A percentile compares a stretch with the other conserved stretches of the same genome.
phyloP scores from a whole-genome alignment of 257 asterid species.

The Buddleja alternifolia region DNA sequence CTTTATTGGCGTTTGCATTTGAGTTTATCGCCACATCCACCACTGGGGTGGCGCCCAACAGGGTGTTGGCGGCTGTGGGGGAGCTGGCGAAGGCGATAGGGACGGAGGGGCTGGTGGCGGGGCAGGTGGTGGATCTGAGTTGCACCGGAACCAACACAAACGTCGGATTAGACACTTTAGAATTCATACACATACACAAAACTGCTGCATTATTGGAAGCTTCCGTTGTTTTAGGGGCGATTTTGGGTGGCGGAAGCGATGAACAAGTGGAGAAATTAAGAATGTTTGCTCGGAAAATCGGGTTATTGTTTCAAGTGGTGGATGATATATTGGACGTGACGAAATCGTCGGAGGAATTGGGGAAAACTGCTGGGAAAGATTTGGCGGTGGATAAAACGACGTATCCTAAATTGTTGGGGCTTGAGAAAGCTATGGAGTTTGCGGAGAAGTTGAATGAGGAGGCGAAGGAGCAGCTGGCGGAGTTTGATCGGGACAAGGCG shows the following conservation, averaged over 20 bases:
- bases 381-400: conserved; percentile 34
- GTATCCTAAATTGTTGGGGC: conserved; percentile 41
- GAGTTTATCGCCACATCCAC: conserved; percentile 40
- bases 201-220: conserved; percentile 45
- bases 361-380: conserved; percentile 44
- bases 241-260: conserved; percentile 41
- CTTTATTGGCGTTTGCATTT: conserved; percentile 41
- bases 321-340: conserved; percentile 45
- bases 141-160: conserved; percentile 35
- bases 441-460: conserved; percentile 35
- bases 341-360: conserved; percentile 39
- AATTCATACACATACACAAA: conserved; percentile 49
- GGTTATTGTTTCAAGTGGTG: conserved; percentile 45
- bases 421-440: conserved; percentile 34
- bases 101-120: conserved; percentile 49
- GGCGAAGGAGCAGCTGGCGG: conserved; percentile 32
- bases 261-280: conserved; percentile 41
- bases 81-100: conserved; percentile 49
- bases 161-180: conserved; percentile 38
- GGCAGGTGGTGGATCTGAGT: conserved; percentile 43
- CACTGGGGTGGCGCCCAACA: conserved; percentile 24
- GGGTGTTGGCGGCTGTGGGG: conserved; percentile 38
- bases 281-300: conserved; percentile 40
- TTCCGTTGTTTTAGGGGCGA: conserved; percentile 45
- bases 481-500: conserved; percentile 32